Percentiles rank a stretch among this genome's conserved stretches.
Conservation (phyloP, 2,329 filamentous ascomycete genomes). For the Fusarium virguliforme region DNA sequence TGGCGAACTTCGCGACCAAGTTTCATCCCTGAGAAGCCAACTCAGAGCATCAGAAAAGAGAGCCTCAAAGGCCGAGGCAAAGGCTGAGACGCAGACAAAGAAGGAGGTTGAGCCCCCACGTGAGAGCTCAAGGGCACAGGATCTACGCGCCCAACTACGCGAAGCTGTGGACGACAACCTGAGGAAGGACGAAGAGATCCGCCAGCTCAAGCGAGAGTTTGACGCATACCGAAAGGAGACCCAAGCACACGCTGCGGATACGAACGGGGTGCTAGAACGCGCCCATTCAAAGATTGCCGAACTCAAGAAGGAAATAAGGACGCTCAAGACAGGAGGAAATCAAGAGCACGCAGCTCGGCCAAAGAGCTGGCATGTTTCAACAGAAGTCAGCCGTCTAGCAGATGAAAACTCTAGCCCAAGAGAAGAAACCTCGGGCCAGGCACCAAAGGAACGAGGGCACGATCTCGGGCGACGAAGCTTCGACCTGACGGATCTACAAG, state of each 20-base stretch:
- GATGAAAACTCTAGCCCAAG: slow-evolving; percentile 27
- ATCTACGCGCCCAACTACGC: slow-evolving; percentile 61
- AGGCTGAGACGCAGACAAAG: slow-evolving; percentile 58
- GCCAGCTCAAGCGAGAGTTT: slow-evolving; percentile 67
- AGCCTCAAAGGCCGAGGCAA: slow-evolving; percentile 56
- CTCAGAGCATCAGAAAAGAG: slow-evolving; percentile 66
- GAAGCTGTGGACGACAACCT: slow-evolving; percentile 62
- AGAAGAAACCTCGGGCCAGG: slow-evolving; percentile 2
- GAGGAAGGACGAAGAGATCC: slow-evolving; percentile 67
- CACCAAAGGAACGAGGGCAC: slow-evolving; percentile 14
- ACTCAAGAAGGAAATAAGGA: slow-evolving; percentile 68
- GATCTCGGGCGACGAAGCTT: slow-evolving; percentile 49
- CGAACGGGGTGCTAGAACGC: slow-evolving; percentile 69
- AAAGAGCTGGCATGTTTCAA: slow-evolving; percentile 53
- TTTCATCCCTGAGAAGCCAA: slow-evolving; percentile 67
- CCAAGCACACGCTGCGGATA: slow-evolving; percentile 69
- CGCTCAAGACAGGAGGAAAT: slow-evolving; percentile 58
- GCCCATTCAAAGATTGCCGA: slow-evolving; percentile 72
- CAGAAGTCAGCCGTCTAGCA: slow-evolving; percentile 33
- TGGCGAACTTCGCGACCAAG: slow-evolving; percentile 67
- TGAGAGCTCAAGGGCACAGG: slow-evolving; percentile 53
- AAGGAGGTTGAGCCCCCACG: slow-evolving; percentile 38
- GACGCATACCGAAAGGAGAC: slow-evolving; percentile 69
- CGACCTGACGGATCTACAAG: slow-evolving; percentile 47
- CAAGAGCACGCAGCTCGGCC: slow-evolving; percentile 45